Base-by-base conservation (phyloP, 768 basidiomycete genomes). In the Naematelia encephala region DNA sequence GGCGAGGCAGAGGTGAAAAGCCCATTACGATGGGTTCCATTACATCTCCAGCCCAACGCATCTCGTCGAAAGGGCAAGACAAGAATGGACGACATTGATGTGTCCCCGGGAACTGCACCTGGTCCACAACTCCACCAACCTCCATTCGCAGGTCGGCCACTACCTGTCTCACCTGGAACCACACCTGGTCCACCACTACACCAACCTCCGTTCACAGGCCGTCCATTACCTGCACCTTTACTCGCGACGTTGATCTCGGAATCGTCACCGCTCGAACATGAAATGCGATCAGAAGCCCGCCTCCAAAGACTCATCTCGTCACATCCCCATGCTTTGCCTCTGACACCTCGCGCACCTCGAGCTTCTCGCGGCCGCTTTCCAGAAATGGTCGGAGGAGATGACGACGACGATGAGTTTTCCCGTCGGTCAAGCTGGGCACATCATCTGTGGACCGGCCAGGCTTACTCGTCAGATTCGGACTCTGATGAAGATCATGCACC, bases 231-330 rank as follows among this genome's bases (percentile, higher is more conserved):
- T 13, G 66, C 70, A 13, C 54, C 69, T 0, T 51, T 74, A 1
- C 51, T 74, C 12, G 67, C 70, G 23, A 74, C 72, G 3, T 53
- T 74, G 11, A 62, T 70, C 3, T 74, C 72, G 12, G 72, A 74
- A 49, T 30, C 65, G 2, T 51, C 63, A 10, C 72, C 72, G 14
- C 43, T 64, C 1, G 67, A 71, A 57, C 72, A 74, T 34, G 72
- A 74, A 42, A 71, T 74, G 49, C 58, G 61, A 26, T 74, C 72
- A 1, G 72, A 74, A 66, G 72, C 72, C 10, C 47, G 64, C 19
- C 44, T 74, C n/a, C 69, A 74, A 54, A 45, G 69, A 14, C 63
- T 69, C 21, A 42, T 74, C 0, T 50, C 61, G 5, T 74, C 72
- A 0, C 72, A 74, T 54, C 67, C 69, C 10, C 51, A 49, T 14